phyloP scores from a whole-genome alignment of 1,139 yeast genomes.

The Debaryomyces sp. region DNA sequence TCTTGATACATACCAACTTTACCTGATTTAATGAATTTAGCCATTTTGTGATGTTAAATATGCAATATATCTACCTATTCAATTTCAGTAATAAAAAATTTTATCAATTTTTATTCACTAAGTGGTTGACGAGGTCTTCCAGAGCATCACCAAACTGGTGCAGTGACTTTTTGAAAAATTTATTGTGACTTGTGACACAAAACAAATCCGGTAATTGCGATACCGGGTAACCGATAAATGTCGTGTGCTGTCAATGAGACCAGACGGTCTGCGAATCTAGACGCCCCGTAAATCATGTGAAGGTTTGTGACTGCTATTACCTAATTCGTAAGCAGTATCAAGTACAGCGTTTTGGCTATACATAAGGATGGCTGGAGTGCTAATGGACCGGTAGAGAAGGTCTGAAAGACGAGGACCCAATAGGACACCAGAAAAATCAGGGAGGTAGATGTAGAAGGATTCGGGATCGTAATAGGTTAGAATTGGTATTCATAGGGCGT shows the following conservation, averaged over 20 bases:
- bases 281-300: background rate
- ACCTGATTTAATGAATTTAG: slow-evolving; percentile 99
- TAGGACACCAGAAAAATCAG: no score
- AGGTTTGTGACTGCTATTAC: background rate
- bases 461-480: background rate
- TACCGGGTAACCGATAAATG: slow-evolving; percentile 2
- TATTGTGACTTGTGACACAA: slow-evolving; percentile 1
- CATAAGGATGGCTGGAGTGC: background rate
- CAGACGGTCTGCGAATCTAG: background rate
- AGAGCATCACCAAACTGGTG: slow-evolving; percentile 7
- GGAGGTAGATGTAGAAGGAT: background rate
- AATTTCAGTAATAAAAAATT: slow-evolving; percentile 11
- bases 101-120: slow-evolving; percentile 8
- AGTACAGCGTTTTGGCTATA: background rate
- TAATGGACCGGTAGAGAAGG: background rate
- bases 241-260: background rate
- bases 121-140: slow-evolving; percentile 5
- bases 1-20: slow-evolving; percentile 86
- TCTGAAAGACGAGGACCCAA: background rate
- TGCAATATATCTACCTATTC: slow-evolving; percentile 12
- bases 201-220: slow-evolving; percentile 1
- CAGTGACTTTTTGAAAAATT: slow-evolving; percentile 5
- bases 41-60: slow-evolving; percentile 55
- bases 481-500: background rate
- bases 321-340: background rate